Evolutionary conservation across 2,329 filamentous ascomycete genomes (phyloP), one percentile per base, ranked within the genome.

Genomic region (Tolypocladium endophyticum): DNA sequence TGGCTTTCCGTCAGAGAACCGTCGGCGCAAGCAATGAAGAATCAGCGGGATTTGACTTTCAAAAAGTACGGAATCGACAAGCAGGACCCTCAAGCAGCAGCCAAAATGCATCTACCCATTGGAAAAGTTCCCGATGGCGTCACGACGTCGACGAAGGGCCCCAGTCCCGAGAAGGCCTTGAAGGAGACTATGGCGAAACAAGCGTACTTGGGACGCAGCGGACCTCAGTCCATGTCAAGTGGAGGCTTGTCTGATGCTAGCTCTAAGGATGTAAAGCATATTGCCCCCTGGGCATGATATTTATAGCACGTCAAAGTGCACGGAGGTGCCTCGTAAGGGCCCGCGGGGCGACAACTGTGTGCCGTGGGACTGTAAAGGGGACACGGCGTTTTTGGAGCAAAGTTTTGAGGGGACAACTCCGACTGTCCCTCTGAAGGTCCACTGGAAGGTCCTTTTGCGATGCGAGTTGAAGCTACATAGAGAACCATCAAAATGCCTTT

Each of bases 1-100:
- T 82, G 80, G 80, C 66, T 81, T 9, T 72, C 72, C 1, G 72
- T 74, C 28, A 78, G 75, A 55, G 80, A 83, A 62, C 80, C 80
- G 14, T 81, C 80, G 0, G 72, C 73, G 1, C 76, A 79, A 53
- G 80, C 78, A 1, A 70, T 81, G 63, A 79, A 76, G 63, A 67
- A 76, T 18, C 77, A 80, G 62, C 78, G 75, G 64, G 74, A 71
- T 58, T 71, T 73, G 18, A 70, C 73, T 1, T 81, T 73, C 62
- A 70, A 73, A 55, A 76, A 71, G 50, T 74, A 77, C n/a, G 78
- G 77, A 25, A 68, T 81, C 57, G 68, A 75, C 23, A 68, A 68
- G 54, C 72, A 75, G 30, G 77, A 81, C 55, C 77, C 78, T 5
- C 67, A 68, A 20, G 76, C 77, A 12, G 75, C 72, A 36, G 73